phyloP scores from a whole-genome alignment of 179 eudicot genomes.

The Beta lomatogona region DNA sequence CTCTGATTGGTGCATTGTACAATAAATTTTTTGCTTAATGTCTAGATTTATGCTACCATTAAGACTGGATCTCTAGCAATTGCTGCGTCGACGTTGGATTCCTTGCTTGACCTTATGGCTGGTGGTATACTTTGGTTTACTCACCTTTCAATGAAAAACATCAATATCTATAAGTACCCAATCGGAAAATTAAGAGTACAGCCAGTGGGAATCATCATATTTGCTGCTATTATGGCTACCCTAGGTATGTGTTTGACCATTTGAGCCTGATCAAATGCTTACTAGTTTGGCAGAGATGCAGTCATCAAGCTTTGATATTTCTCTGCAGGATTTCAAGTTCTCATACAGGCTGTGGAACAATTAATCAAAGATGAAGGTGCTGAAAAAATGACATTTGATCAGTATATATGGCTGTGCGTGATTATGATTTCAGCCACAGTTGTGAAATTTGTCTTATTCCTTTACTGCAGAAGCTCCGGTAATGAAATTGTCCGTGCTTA shows the following conservation, averaged over 20 bases:
- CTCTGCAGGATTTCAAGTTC: conserved; percentile 78
- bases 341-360: conserved; percentile 74
- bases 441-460: conserved; percentile 69
- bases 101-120: conserved; percentile 93
- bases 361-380: conserved; percentile 45
- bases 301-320: conserved; percentile 6
- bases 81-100: conserved; percentile 95
- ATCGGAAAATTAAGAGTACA: conserved; percentile 96
- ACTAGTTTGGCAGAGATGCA: neutral
- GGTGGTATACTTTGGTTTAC: conserved; percentile 97
- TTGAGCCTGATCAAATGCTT: neutral
- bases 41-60: conserved; percentile 74
- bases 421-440: conserved; percentile 79
- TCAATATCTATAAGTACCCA: conserved; percentile 88
- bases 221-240: conserved; percentile 98
- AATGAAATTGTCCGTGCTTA: conserved; percentile 90
- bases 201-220: conserved; percentile 91
- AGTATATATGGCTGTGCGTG: conserved; percentile 68
- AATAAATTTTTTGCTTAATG: neutral
- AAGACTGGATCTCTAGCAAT: conserved; percentile 86
- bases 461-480: conserved; percentile 82
- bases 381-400: conserved; percentile 52
- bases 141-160: conserved; percentile 79
- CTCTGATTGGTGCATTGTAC: too few relatives aligned
- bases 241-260: conserved; percentile 54